These are phyloP conservation scores for Saccharomyces cerevisiae DNA, from an alignment of 805 yeast genomes.

Conservation along the genomic window DNA sequence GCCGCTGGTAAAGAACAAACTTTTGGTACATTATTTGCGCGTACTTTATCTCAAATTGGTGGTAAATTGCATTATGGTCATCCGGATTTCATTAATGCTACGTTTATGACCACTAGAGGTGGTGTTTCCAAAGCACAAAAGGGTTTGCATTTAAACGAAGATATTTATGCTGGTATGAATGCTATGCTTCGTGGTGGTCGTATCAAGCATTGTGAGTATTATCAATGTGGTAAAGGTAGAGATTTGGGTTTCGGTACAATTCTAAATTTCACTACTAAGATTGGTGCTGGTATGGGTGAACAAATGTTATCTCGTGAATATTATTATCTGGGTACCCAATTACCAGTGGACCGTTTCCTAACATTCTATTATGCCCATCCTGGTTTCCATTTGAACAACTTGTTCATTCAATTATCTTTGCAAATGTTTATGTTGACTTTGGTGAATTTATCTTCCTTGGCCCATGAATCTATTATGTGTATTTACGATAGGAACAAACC, in stretches of 20 bases:
- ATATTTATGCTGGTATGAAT: constrained; percentile 83
- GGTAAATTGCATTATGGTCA: constrained; percentile 85
- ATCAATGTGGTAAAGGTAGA: constrained; percentile 87
- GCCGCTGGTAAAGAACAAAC: constrained; percentile 91
- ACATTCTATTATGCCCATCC: constrained; percentile 82
- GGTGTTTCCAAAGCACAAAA: constrained; percentile 84
- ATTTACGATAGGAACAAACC: constrained; percentile 57
- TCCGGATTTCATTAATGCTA: constrained; percentile 73
- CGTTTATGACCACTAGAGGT: constrained; percentile 78
- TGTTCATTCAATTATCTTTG: constrained; percentile 67
- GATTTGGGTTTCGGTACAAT: constrained; percentile 83
- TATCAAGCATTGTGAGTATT: constrained; percentile 79
- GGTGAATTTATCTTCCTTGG: constrained; percentile 63
- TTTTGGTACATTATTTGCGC: constrained; percentile 75
- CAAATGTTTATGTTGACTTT: constrained; percentile 64
- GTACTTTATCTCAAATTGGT: constrained; percentile 78
- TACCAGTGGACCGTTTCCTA: constrained; percentile 72
- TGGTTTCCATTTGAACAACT: constrained; percentile 77
- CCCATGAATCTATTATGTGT: constrained; percentile 66
- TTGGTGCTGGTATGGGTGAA: constrained; percentile 93
- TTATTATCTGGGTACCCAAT: constrained; percentile 70
- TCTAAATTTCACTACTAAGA: constrained; percentile 76
- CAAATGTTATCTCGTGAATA: constrained; percentile 81
- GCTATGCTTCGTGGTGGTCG: constrained; percentile 79
- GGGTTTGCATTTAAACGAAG: constrained; percentile 80